These are phyloP conservation scores for Fusarium zealandicum DNA, from an alignment of 2,329 filamentous ascomycete genomes.

Conservation along the genomic window DNA sequence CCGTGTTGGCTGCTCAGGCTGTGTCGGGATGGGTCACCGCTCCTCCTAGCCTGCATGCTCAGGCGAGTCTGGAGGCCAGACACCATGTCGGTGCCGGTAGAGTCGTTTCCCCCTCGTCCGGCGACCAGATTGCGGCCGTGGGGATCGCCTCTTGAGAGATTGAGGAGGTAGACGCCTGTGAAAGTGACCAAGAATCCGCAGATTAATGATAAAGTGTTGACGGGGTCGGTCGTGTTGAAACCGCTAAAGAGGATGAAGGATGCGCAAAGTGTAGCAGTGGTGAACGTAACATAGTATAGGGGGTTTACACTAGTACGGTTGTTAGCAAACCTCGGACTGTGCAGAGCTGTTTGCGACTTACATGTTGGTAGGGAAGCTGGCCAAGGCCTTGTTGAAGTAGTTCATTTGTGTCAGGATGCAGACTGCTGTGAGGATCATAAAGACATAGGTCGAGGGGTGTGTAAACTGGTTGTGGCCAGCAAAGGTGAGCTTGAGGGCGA, in stretches of 20 bases:
- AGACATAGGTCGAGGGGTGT: conserved; percentile 95
- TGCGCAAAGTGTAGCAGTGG: conserved; percentile 89
- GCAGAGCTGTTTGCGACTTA: conserved; percentile 55
- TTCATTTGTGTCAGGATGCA: conserved; percentile 99
- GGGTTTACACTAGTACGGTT: conserved; percentile 78
- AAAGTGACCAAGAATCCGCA: conserved; percentile 96
- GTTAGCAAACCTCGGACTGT: conserved; percentile 1
- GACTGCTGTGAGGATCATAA: conserved; percentile 88
- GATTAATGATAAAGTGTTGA: conserved; percentile 91
- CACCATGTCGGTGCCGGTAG: conserved; percentile 89
- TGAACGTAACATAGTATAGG: conserved; percentile 97
- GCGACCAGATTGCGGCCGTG: conserved; percentile 74
- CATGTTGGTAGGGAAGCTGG: conserved; percentile 97
- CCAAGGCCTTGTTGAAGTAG: conserved; percentile 98
- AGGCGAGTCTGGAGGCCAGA: conserved; percentile 88
- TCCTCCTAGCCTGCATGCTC: conserved; percentile 90
- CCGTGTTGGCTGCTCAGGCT: conserved; percentile 69
- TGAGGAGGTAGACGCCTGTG: conserved; percentile 92
- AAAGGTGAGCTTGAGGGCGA: conserved; percentile 94
- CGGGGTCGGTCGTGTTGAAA: conserved; percentile 91
- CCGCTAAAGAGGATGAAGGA: conserved; percentile 96
- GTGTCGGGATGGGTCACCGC: conserved; percentile 69
- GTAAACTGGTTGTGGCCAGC: conserved; percentile 94
- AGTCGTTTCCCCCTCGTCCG: conserved; percentile 70
- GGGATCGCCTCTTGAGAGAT: conserved; percentile 91